phyloP scores from a whole-genome alignment of 1,284 basidiomycete genomes.

The Uromyces viciae-fabae region DNA sequence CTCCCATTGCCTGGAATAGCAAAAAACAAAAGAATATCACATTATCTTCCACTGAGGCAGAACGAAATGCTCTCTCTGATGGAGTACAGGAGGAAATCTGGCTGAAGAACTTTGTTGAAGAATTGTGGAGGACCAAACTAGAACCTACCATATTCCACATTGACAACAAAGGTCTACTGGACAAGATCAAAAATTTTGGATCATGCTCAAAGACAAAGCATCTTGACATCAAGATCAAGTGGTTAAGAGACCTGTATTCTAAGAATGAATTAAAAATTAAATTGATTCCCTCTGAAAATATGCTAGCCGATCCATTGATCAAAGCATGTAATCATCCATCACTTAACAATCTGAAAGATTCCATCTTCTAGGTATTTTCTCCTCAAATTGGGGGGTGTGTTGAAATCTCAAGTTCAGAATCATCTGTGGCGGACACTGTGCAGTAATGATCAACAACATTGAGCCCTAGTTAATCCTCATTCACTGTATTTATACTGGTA shows the following conservation, averaged over 20 bases:
- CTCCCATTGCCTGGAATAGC: not conserved
- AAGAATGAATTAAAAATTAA: not conserved
- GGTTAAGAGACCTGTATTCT: not conserved
- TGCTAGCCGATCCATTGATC: not conserved
- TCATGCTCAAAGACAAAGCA: too few species aligned
- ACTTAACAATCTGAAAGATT: not conserved
- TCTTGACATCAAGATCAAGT: not conserved
- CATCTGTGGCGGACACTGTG: too few species aligned
- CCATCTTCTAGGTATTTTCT: not conserved
- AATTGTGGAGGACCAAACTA: not conserved
- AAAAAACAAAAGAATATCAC: not conserved
- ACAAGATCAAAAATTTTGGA: not conserved
- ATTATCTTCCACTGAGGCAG: not conserved
- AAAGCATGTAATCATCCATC: not conserved
- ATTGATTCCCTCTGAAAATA: not conserved
- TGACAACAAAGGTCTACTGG: not conserved
- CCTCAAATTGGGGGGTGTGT: constrained; percentile 1
- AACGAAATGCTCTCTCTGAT: not conserved
- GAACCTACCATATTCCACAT: not conserved
- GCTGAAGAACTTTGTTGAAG: not conserved
- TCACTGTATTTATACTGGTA: too few species aligned
- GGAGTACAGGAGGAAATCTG: not conserved
- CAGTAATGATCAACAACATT: too few species aligned
- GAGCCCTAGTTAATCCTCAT: too few species aligned
- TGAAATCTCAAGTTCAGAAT: too few species aligned